A percentile compares a stretch with the other conserved stretches of the same genome.
phyloP scores from a whole-genome alignment of 352 stramenopile species.

The Phytophthora sansomeana region DNA sequence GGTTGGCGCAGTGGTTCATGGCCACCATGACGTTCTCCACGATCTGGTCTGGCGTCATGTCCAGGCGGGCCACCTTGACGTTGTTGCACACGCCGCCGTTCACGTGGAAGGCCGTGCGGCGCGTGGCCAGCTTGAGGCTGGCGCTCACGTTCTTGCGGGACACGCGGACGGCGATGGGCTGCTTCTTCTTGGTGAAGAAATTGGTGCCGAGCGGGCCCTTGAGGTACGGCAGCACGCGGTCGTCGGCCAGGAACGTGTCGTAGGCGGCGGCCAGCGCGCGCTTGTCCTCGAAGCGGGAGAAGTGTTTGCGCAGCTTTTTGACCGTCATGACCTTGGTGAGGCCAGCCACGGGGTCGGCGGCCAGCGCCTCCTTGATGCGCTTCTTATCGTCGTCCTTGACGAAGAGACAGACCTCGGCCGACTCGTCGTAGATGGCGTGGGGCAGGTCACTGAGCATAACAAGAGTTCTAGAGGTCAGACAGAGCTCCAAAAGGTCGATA shows the following conservation, averaged over 20 bases:
- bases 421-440: constrained; percentile 62
- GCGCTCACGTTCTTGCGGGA: constrained; percentile 66
- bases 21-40: constrained; percentile 81
- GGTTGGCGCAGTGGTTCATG: constrained; percentile 74
- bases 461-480: constrained; percentile 19
- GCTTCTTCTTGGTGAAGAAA: constrained; percentile 86
- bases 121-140: constrained; percentile 53
- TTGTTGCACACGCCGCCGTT: constrained; percentile 89
- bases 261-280: constrained; percentile 77
- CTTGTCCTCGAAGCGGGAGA: constrained; percentile 78
- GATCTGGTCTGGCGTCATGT: constrained; percentile 67
- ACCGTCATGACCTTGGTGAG: constrained; percentile 81
- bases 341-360: constrained; percentile 58
- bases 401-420: constrained; percentile 78
- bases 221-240: constrained; percentile 79
- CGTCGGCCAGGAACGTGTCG: constrained; percentile 81
- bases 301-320: constrained; percentile 88
- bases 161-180: constrained; percentile 78
- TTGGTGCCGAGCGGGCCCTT: constrained; percentile 73
- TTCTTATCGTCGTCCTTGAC: constrained; percentile 89
- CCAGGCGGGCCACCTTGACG: constrained; percentile 84
- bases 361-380: constrained; percentile 78
- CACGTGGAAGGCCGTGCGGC: constrained; percentile 87
- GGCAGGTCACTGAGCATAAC: constrained; percentile 53
- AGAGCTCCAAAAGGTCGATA: constrained; percentile 5